Conservation (phyloP, 2,329 filamentous ascomycete species). For the Akanthomyces lecanii region DNA sequence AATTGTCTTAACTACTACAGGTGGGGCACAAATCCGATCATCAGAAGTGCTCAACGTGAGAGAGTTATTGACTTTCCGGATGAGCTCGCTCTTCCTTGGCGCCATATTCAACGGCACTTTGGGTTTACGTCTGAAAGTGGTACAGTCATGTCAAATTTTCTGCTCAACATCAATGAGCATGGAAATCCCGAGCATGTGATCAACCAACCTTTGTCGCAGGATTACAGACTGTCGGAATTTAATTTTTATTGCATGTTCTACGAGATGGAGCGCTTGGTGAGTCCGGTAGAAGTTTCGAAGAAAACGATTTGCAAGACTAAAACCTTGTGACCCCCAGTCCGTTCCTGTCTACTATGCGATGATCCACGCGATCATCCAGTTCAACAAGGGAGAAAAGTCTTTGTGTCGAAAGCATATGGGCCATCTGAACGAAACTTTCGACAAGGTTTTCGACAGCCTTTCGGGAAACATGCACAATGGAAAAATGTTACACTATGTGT, state of each 20-base stretch:
- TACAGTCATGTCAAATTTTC: neutral
- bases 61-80: neutral
- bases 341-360: neutral
- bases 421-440: no score
- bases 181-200: neutral
- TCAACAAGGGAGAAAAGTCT: no score
- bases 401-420: no score
- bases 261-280: neutral
- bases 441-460: no score
- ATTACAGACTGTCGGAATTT: neutral
- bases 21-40: neutral
- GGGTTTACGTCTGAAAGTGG: neutral
- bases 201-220: neutral
- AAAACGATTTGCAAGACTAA: neutral
- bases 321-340: neutral
- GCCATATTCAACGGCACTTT: neutral
- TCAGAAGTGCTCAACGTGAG: neutral
- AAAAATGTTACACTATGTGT: no score
- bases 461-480: no score
- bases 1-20: neutral
- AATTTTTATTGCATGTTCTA: neutral
- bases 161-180: neutral
- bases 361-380: neutral
- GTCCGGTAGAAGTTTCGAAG: neutral
- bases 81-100: neutral